Evolutionary conservation across 495 filamentous ascomycete genomes (phyloP).

Genomic region (Penicillium desertorum): DNA sequence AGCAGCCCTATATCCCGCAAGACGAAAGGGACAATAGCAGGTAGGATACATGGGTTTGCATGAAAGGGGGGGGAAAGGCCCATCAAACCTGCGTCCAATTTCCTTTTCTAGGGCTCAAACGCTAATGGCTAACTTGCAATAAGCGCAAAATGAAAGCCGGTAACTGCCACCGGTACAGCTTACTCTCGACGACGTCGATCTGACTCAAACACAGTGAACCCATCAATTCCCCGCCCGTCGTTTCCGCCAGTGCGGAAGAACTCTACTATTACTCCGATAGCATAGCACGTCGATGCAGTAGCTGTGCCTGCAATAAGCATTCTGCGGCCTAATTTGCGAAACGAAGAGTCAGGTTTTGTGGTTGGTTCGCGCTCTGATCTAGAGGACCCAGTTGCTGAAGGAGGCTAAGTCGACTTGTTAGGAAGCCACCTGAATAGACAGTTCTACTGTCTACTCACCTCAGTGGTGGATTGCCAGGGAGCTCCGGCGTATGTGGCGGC

Average conservation of each 20-base stretch:
- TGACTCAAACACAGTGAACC: conserved; percentile 49
- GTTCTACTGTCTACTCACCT: conserved; percentile 57
- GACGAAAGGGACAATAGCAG: too few species aligned
- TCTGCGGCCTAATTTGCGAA: conserved; percentile 44
- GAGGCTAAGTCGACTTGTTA: conserved; percentile 33
- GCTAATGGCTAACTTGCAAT: neutral
- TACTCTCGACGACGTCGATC: conserved; percentile 35
- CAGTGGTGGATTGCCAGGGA: conserved; percentile 18
- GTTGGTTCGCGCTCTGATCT: conserved; percentile 1
- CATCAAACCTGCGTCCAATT: too few species aligned
- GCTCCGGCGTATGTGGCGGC: neutral
- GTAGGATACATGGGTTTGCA: too few species aligned
- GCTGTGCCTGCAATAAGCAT: conserved; percentile 57
- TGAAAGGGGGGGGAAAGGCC: too few species aligned
- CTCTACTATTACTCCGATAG: conserved; percentile 66
- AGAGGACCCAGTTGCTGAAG: conserved; percentile 9
- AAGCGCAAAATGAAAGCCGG: neutral
- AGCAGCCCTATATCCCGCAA: too few species aligned
- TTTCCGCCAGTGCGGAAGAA: conserved; percentile 60
- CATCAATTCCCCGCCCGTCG: conserved; percentile 55
- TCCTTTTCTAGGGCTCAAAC: neutral
- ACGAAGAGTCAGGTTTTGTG: conserved; percentile 26
- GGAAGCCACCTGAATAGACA: conserved; percentile 51
- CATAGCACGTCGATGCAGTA: conserved; percentile 64
- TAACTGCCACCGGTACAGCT: neutral